Conservation (phyloP, 2,329 filamentous ascomycete species). For the Zymoseptoria crescenta region DNA sequence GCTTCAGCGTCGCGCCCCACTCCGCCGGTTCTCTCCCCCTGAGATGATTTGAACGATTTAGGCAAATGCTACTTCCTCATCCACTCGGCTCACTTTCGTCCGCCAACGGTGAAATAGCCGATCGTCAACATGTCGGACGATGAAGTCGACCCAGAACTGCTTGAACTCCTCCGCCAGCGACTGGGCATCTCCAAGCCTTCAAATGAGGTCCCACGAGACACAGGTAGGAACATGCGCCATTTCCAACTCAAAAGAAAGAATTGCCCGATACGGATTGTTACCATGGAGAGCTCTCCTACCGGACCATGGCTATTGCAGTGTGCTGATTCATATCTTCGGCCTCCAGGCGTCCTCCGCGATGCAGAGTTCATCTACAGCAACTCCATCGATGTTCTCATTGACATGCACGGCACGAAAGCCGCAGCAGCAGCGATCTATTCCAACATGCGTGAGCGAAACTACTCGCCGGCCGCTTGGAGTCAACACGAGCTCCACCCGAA, state of each 20-base stretch:
- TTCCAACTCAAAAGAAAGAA: background rate
- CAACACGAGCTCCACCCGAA: slow-evolving; percentile 86
- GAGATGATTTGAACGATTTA: background rate
- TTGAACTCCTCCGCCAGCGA: slow-evolving; percentile 77
- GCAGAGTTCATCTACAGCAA: slow-evolving; percentile 88
- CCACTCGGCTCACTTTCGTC: background rate
- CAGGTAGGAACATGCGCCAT: slow-evolving; percentile 19
- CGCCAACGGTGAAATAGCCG: too few species aligned
- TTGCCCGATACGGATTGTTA: slow-evolving; percentile 1
- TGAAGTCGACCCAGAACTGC: slow-evolving; percentile 79
- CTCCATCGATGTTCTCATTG: slow-evolving; percentile 82
- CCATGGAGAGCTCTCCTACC: background rate
- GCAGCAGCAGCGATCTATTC: slow-evolving; percentile 72
- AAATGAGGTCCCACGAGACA: slow-evolving; percentile 24
- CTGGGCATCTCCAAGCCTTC: slow-evolving; percentile 41
- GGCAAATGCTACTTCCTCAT: background rate
- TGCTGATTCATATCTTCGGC: slow-evolving; percentile 38
- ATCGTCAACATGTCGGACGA: slow-evolving; percentile 73
- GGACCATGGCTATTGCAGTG: background rate
- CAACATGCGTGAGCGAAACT: slow-evolving; percentile 75
- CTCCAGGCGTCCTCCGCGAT: slow-evolving; percentile 68
- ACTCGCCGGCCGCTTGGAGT: slow-evolving; percentile 80
- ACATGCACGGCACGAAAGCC: slow-evolving; percentile 71
- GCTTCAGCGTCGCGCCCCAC: background rate
- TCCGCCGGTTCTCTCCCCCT: background rate